Base-by-base conservation (phyloP, 768 basidiomycete genomes). In the Rhodotorula toruloides region DNA sequence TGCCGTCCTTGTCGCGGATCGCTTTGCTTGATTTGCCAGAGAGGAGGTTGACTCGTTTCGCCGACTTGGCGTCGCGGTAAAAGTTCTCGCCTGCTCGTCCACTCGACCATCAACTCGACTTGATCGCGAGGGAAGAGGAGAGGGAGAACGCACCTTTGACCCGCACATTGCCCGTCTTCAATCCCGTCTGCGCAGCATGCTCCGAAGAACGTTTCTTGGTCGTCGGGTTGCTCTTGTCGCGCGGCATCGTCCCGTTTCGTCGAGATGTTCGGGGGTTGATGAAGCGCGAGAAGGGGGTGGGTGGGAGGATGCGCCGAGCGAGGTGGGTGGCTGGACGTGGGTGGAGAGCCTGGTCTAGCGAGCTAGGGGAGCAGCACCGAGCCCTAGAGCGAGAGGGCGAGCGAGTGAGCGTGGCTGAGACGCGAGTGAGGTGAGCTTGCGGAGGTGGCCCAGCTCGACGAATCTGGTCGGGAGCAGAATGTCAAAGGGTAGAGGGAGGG, bases 71-170 rank as follows among this genome's bases (percentile, higher is more conserved):
- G 57, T 74, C 72, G 78, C 92, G 89, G 80, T 96, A 99, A 81
- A 97, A 98, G 78, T 94, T 99, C 81, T 96, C 91, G 75, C 92
- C 93, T 68, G 67, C n/a, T n/a, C n/a, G n/a, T n/a, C n/a, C n/a
- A n/a, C n/a, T 27, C 14, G n/a, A 16, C 11, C 31, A 10, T 27
- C 43, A 19, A 4, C 54, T 25, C n/a, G 12, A 1, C 27, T 43
- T 14, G 59, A n/a, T 31, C 3, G 29, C 36, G 16, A 29, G 9
- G 47, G 32, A 37, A 16, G 5, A 8, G 10, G 25, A 19, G 21
- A 25, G 50, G 27, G 31, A 29, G 42, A 17, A 31, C 59, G 32
- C 0, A 68, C 71, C 71, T 50, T 72, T 72, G 27, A 49, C 57
- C 36, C 67, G 60, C 43, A 72, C 50, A 53, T 72, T 72, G 53